phyloP scores from a whole-genome alignment of 1,139 yeast genomes.

The Yamadazyma atmosphaerica region DNA sequence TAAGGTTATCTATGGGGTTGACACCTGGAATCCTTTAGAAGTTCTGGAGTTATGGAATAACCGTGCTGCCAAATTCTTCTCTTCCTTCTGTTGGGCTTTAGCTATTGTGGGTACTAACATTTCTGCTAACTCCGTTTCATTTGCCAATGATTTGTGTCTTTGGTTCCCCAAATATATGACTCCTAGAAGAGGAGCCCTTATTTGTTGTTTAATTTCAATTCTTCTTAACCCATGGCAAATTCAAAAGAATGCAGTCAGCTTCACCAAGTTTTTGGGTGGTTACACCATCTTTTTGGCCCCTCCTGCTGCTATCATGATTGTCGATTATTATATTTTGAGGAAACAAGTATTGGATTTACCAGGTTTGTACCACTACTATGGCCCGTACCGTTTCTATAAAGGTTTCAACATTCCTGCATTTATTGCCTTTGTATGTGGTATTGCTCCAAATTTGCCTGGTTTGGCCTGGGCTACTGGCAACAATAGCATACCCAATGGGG shows the following conservation, averaged over 20 bases:
- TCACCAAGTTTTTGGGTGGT: constrained; percentile 13
- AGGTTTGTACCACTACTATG: constrained; percentile 10
- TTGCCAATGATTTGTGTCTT: constrained; percentile 31
- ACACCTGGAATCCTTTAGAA: constrained; percentile 37
- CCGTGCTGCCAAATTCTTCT: constrained; percentile 36
- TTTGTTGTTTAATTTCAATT: constrained; percentile 35
- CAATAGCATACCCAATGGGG: constrained; percentile 11
- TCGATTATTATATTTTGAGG: constrained; percentile 12
- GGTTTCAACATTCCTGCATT: constrained; percentile 15
- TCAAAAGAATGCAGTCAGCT: constrained; percentile 14
- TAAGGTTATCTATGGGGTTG: constrained; percentile 14
- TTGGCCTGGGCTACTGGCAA: constrained; percentile 14
- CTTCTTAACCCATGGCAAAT: constrained; percentile 20
- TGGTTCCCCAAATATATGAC: constrained; percentile 33
- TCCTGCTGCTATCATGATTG: constrained; percentile 12
- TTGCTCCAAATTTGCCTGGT: constrained; percentile 15
- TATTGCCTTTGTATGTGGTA: constrained; percentile 13
- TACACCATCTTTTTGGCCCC: constrained; percentile 15
- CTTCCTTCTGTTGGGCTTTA: constrained; percentile 38
- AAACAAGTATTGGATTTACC: constrained; percentile 9
- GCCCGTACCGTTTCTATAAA: constrained; percentile 11
- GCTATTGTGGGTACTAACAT: constrained; percentile 23
- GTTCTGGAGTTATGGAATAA: constrained; percentile 21
- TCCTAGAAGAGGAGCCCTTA: constrained; percentile 50
- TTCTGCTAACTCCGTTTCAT: constrained; percentile 24